A percentile compares a stretch with the other conserved stretches of the same genome.
phyloP scores from a whole-genome alignment of 2,329 filamentous ascomycete genomes.

The Epichloe amarillans region DNA sequence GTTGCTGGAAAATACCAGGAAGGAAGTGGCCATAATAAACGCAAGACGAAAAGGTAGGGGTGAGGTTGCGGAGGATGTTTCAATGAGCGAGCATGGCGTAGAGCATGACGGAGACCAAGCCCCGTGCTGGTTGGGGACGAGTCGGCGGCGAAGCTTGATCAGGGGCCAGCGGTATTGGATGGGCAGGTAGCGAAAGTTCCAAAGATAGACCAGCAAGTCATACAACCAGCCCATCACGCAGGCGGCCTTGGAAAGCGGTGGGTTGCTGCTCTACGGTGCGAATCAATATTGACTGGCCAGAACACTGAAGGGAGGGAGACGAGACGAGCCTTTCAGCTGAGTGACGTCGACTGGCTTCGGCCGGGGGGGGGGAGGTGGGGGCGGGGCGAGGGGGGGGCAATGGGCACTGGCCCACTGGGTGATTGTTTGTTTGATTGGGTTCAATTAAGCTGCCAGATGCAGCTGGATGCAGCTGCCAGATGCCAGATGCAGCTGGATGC shows the following conservation, averaged over 20 bases:
- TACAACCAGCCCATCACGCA: not conserved
- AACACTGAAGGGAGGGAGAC: not conserved
- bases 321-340: not conserved
- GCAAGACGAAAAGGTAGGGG: conserved; percentile 7
- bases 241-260: not conserved
- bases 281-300: too few species aligned
- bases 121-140: conserved; percentile 6
- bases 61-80: conserved; percentile 1
- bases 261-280: not conserved
- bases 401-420: too few species aligned
- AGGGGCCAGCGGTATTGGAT: conserved; percentile 8
- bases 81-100: conserved; percentile 3
- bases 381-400: too few species aligned
- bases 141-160: conserved; percentile 8
- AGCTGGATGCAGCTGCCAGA: too few species aligned
- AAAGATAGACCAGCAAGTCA: conserved; percentile 6
- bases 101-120: conserved; percentile 7
- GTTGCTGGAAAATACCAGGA: conserved; percentile 5
- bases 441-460: too few species aligned
- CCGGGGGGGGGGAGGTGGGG: too few species aligned
- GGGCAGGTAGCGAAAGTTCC: conserved; percentile 11
- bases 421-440: too few species aligned
- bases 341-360: not conserved
- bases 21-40: conserved; percentile 7
- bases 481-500: too few species aligned